phyloP scores from a whole-genome alignment of 768 basidiomycete species.

The Roridomyces roridus region DNA sequence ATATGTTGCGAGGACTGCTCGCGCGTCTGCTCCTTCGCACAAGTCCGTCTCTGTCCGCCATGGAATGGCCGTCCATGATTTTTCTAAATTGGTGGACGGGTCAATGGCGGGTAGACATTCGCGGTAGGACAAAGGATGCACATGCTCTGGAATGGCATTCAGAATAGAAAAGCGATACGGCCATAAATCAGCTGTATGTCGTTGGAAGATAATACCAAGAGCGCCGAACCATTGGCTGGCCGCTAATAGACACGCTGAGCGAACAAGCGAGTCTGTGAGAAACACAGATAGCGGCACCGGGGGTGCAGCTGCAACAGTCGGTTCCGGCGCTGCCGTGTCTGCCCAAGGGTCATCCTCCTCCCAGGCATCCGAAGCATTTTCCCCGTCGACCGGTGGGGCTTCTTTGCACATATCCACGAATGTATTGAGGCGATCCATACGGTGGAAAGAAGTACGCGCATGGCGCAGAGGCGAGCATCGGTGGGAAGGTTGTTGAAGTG shows the following conservation, averaged over 20 bases:
- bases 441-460: slow-evolving; percentile 73
- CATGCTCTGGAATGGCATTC: slow-evolving; percentile 76
- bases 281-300: slow-evolving; percentile 68
- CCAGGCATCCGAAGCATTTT: slow-evolving; percentile 70
- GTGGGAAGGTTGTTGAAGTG: slow-evolving; percentile 64
- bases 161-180: slow-evolving; percentile 75
- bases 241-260: slow-evolving; percentile 70
- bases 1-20: slow-evolving; percentile 35
- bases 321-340: slow-evolving; percentile 46
- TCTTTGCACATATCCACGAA: slow-evolving; percentile 65
- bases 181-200: slow-evolving; percentile 66
- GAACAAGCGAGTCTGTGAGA: slow-evolving; percentile 61
- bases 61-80: slow-evolving; percentile 29
- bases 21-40: slow-evolving; percentile 56
- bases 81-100: slow-evolving; percentile 50
- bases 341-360: slow-evolving; percentile 82
- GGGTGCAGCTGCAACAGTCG: slow-evolving; percentile 38
- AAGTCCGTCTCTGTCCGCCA: slow-evolving; percentile 68
- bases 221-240: slow-evolving; percentile 63
- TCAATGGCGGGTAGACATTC: slow-evolving; percentile 72
- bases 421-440: slow-evolving; percentile 76
- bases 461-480: slow-evolving; percentile 67
- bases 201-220: slow-evolving; percentile 60
- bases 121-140: slow-evolving; percentile 64
- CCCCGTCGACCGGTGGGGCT: slow-evolving; percentile 46